Evolutionary conservation across 306 rosid species (phyloP).

Genomic region (Castanopsis chinensis): DNA sequence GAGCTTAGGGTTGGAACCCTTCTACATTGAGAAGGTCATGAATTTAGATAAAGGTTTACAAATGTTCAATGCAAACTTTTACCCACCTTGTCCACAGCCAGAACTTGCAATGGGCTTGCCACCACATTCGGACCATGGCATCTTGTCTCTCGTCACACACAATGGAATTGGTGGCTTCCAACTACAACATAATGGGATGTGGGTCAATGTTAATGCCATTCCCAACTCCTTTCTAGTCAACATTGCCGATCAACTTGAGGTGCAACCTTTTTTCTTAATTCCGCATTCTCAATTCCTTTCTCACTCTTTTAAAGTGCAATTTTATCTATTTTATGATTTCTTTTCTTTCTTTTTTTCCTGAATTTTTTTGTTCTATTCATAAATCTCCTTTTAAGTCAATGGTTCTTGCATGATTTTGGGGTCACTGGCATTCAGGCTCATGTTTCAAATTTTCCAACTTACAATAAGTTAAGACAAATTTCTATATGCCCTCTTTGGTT

Average conservation of each 20-base stretch:
- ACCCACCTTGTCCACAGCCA: constrained; percentile 34
- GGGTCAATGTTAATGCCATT: constrained; percentile 16
- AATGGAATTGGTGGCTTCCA: constrained; percentile 32
- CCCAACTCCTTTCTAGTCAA: constrained; percentile 21
- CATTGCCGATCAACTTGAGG: constrained; percentile 29
- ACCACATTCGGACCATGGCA: constrained; percentile 28
- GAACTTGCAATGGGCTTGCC: constrained; percentile 25
- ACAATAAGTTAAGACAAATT: too few relatives aligned
- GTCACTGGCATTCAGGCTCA: too few relatives aligned
- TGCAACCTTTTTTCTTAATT: background rate
- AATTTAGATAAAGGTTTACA: constrained; percentile 19
- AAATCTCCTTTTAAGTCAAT: too few relatives aligned
- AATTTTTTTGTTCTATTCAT: too few relatives aligned
- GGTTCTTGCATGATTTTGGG: too few relatives aligned
- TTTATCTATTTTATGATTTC: too few relatives aligned
- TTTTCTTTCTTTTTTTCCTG: too few relatives aligned
- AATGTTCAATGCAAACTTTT: constrained; percentile 5
- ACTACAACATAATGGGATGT: constrained; percentile 18
- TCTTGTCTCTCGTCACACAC: constrained; percentile 14
- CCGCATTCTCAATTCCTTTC: background rate
- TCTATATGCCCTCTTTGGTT: too few relatives aligned
- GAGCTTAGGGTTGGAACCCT: constrained; percentile 26
- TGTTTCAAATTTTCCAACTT: too few relatives aligned
- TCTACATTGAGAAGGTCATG: constrained; percentile 17
- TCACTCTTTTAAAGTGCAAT: too few relatives aligned